phyloP scores from a whole-genome alignment of 2,329 filamentous ascomycete genomes.

The Ophiostoma sp. region DNA sequence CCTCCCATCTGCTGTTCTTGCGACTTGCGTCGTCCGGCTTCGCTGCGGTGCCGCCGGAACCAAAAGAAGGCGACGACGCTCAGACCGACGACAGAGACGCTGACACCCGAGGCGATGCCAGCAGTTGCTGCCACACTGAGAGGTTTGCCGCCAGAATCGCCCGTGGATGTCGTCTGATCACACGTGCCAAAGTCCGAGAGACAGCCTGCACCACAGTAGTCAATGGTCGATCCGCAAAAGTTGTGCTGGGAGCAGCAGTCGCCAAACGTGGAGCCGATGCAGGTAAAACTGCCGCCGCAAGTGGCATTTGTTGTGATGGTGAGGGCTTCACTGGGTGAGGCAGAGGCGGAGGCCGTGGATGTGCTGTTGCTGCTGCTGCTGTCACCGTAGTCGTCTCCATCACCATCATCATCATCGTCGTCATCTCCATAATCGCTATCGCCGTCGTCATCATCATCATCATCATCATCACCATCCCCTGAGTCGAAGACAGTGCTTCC shows the following conservation, averaged over 20 bases:
- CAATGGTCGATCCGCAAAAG: conserved; percentile 22
- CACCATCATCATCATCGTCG: neutral
- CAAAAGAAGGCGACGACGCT: conserved; percentile 6
- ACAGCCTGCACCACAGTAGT: conserved; percentile 27
- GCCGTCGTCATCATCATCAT: neutral
- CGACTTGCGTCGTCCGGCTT: neutral
- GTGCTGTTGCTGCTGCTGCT: neutral
- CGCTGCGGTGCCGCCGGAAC: neutral
- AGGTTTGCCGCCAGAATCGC: neutral
- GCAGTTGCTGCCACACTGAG: conserved; percentile 12
- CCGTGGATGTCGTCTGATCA: neutral
- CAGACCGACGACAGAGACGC: neutral
- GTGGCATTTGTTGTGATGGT: conserved; percentile 13
- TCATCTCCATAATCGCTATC: neutral
- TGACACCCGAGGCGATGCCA: conserved; percentile 13
- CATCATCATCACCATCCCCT: neutral
- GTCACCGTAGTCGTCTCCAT: neutral
- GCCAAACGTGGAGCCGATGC: conserved; percentile 22
- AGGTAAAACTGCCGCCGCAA: conserved; percentile 26
- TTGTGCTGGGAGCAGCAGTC: conserved; percentile 27
- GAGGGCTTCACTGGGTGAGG: neutral
- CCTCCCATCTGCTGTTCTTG: neutral
- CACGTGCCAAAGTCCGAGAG: conserved; percentile 18
- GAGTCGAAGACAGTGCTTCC: neutral
- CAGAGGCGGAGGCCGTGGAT: neutral